These are phyloP conservation scores for Phytophthora cactorum DNA, from an alignment of 352 stramenopile genomes.

Conservation along the genomic window DNA sequence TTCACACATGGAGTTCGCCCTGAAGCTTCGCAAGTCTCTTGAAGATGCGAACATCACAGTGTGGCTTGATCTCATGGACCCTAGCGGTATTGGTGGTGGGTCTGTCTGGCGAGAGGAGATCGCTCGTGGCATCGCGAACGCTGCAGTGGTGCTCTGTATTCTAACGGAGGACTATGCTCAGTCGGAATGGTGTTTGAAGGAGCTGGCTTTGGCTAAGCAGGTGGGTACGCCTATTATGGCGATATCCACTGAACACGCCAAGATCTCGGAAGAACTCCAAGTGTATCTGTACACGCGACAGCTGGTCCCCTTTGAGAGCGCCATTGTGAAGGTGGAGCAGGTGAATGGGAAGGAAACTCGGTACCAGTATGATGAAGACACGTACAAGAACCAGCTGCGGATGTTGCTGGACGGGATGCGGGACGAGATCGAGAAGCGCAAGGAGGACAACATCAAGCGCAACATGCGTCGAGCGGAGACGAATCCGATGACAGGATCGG, in stretches of 20 bases:
- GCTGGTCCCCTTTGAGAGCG: slow-evolving; percentile 79
- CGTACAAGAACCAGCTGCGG: slow-evolving; percentile 72
- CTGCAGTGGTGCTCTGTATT: slow-evolving; percentile 75
- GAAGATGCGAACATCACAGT: slow-evolving; percentile 80
- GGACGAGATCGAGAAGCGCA: slow-evolving; percentile 86
- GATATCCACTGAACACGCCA: slow-evolving; percentile 74
- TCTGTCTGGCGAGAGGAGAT: slow-evolving; percentile 87
- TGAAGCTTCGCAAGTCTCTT: slow-evolving; percentile 72
- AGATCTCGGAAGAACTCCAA: slow-evolving; percentile 84
- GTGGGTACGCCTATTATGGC: slow-evolving; percentile 80
- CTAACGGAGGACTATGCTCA: slow-evolving; percentile 80
- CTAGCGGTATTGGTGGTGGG: slow-evolving; percentile 79
- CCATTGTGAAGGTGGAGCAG: slow-evolving; percentile 61
- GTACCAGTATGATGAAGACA: slow-evolving; percentile 75
- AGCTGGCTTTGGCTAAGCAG: slow-evolving; percentile 82
- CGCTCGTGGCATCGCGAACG: slow-evolving; percentile 72
- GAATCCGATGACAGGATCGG: slow-evolving; percentile 32
- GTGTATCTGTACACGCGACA: slow-evolving; percentile 87
- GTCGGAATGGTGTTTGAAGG: slow-evolving; percentile 84
- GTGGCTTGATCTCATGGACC: slow-evolving; percentile 87
- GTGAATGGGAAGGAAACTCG: slow-evolving; percentile 47
- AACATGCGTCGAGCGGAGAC: slow-evolving; percentile 57
- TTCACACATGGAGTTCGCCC: slow-evolving; percentile 78
- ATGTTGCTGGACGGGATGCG: slow-evolving; percentile 79
- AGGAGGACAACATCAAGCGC: slow-evolving; percentile 63